These are phyloP conservation scores for Aegilops speltoides DNA, from an alignment of 176 grass and related monocot genomes.

Conservation along the genomic window DNA sequence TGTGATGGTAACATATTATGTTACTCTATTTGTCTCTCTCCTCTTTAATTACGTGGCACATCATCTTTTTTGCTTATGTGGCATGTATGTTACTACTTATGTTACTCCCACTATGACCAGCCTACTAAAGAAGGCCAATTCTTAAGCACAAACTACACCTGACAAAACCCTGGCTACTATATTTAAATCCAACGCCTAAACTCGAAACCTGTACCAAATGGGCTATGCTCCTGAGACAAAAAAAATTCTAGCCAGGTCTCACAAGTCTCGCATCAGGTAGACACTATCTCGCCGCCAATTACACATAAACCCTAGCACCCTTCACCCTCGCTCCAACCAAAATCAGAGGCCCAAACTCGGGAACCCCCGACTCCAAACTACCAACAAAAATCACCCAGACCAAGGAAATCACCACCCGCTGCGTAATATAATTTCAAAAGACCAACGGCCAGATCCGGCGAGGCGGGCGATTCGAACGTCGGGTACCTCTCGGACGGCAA, in stretches of 20 bases:
- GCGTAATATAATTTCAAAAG: conserved; percentile 10
- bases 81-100: too few species aligned
- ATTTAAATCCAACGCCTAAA: background rate
- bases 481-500: conserved; percentile 17
- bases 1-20: too few species aligned
- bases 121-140: background rate
- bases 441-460: conserved; percentile 20
- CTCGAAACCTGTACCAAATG: background rate
- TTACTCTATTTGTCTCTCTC: too few species aligned
- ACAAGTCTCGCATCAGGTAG: background rate
- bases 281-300: background rate
- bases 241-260: background rate
- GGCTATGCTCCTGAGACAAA: background rate
- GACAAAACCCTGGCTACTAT: background rate
- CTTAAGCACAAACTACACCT: background rate
- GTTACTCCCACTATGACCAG: too few species aligned
- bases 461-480: background rate
- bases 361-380: background rate
- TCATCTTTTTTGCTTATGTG: too few species aligned
- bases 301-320: conserved; percentile 35
- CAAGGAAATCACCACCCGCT: background rate
- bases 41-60: too few species aligned
- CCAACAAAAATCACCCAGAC: background rate
- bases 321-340: background rate
- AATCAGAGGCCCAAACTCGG: background rate